Evolutionary conservation across 208 protist genomes (phyloP).

Genomic region (Crithidia acanthocephali): DNA sequence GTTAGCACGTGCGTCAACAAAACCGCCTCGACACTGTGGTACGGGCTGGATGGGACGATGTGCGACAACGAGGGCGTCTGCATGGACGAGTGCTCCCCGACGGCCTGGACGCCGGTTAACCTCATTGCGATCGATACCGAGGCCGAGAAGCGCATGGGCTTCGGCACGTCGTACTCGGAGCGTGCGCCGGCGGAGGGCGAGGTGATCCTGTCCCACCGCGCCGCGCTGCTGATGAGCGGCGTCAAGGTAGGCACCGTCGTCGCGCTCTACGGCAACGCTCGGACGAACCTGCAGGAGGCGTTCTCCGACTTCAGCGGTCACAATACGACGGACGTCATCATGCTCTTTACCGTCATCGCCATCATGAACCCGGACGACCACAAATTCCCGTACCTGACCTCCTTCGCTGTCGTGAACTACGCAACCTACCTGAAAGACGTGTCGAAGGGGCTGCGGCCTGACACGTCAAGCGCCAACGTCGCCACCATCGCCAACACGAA

Average conservation of each 20-base stretch:
- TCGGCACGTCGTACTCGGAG: constrained; percentile 29
- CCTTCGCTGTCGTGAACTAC: constrained; percentile 45
- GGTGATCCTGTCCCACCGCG: constrained; percentile 27
- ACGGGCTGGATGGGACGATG: constrained; percentile 3
- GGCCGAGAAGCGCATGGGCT: constrained; percentile 44
- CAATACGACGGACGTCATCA: constrained; percentile 22
- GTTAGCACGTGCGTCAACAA: constrained; percentile 16
- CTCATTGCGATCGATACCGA: constrained; percentile 31
- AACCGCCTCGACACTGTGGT: constrained; percentile 17
- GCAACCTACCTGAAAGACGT: constrained; percentile 28
- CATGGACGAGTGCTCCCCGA: constrained; percentile 14
- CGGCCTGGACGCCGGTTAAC: not conserved
- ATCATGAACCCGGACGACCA: constrained; percentile 15
- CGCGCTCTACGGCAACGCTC: constrained; percentile 32
- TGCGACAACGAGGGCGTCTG: constrained; percentile 8
- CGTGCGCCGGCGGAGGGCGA: constrained; percentile 3
- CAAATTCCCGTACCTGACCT: constrained; percentile 37
- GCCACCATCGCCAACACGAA: constrained; percentile 28
- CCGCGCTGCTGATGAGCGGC: constrained; percentile 24
- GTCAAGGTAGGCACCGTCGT: constrained; percentile 38
- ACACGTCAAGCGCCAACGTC: not conserved
- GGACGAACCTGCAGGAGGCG: constrained; percentile 8
- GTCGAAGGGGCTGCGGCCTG: constrained; percentile 34
- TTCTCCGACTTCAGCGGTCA: constrained; percentile 1
- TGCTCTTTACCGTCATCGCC: constrained; percentile 33